Conservation (phyloP, 139 green algal species). For the Asterochloris erici region DNA sequence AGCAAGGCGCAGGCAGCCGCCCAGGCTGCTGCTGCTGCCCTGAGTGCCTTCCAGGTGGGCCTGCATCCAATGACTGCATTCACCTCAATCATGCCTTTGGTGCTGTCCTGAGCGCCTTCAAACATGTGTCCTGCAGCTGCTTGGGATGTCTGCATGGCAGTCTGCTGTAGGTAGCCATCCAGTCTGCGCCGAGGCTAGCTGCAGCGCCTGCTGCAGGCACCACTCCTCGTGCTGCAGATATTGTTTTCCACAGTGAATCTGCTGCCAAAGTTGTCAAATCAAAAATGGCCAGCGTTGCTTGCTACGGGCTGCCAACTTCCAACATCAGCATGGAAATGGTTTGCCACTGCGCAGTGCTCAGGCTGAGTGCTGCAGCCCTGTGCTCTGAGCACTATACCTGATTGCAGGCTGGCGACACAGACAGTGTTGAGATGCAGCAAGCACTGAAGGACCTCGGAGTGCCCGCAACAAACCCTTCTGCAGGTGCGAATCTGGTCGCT, state of each 20-base stretch:
- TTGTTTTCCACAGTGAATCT: no score
- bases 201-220: no score
- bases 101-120: not conserved
- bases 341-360: not conserved
- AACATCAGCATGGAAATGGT: no score
- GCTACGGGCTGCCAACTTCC: no score
- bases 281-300: no score
- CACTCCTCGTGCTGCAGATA: no score
- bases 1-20: slow-evolving; percentile 52
- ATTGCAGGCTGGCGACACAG: slow-evolving; percentile 21
- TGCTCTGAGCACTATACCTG: not conserved
- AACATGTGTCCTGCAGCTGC: no score
- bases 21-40: slow-evolving; percentile 40
- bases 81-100: not conserved
- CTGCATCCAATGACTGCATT: not conserved
- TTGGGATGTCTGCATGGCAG: no score
- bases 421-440: slow-evolving; percentile 16
- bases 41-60: slow-evolving; percentile 48
- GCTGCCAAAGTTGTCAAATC: no score
- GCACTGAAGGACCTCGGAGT: slow-evolving; percentile 2
- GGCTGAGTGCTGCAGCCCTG: not conserved
- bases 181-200: no score
- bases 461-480: not conserved
- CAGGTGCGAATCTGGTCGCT: not conserved
- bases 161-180: no score